These are phyloP conservation scores for Trypanosoma theileri DNA, from an alignment of 208 protist genomes.

Conservation along the genomic window DNA sequence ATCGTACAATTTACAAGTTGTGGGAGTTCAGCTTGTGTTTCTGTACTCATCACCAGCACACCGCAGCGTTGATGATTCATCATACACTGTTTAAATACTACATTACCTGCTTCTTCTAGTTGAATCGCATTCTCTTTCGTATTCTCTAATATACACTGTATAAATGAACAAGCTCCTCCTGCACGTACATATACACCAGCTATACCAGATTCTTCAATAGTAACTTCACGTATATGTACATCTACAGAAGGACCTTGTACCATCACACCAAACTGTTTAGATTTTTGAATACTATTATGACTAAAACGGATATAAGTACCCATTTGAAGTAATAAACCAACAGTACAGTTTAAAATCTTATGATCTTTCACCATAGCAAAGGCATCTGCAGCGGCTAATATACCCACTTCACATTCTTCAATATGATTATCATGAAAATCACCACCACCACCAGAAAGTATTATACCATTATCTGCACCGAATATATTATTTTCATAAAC, in stretches of 20 bases:
- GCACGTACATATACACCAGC: conserved; percentile 29
- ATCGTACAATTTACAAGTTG: conserved; percentile 26
- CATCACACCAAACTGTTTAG: conserved; percentile 30
- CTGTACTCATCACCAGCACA: background rate
- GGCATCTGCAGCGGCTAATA: background rate
- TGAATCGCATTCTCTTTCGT: conserved; percentile 17
- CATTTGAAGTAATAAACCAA: conserved; percentile 26
- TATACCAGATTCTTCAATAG: conserved; percentile 22
- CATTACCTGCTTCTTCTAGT: conserved; percentile 8
- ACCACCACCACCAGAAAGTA: conserved; percentile 18
- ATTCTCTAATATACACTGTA: conserved; percentile 18
- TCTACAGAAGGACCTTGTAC: conserved; percentile 24
- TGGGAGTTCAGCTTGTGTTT: background rate
- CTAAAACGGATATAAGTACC: conserved; percentile 20
- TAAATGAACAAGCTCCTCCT: conserved; percentile 22
- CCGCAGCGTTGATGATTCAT: conserved; percentile 18
- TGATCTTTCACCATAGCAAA: conserved; percentile 19
- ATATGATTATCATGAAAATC: conserved; percentile 20
- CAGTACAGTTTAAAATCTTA: conserved; percentile 18
- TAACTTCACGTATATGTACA: conserved; percentile 16
- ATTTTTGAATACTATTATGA: conserved; percentile 6
- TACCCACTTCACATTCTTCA: conserved; percentile 19
- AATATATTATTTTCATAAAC: conserved; percentile 22
- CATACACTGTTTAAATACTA: conserved; percentile 25
- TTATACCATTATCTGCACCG: conserved; percentile 4